A percentile compares a stretch with the other conserved stretches of the same genome.
Conservation (phyloP, 805 yeast species). For the Millerago galiae region DNA sequence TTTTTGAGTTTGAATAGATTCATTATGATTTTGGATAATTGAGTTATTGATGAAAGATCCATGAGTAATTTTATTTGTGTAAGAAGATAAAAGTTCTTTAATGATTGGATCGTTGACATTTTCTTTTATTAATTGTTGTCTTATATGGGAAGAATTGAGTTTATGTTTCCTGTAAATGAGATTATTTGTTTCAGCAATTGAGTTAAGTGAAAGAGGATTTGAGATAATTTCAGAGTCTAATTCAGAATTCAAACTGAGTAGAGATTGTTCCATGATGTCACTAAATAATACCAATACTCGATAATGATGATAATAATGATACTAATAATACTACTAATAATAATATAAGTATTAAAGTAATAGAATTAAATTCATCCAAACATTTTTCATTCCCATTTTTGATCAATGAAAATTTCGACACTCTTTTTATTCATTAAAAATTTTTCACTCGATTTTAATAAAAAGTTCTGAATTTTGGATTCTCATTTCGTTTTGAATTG, state of each 20-base stretch:
- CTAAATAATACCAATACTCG: too few species aligned
- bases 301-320: too few species aligned
- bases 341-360: too few species aligned
- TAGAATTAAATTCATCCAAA: too few species aligned
- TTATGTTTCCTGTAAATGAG: conserved; percentile 9
- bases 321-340: too few species aligned
- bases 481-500: background rate
- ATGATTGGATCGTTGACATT: background rate
- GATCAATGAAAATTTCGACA: too few species aligned
- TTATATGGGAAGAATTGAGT: conserved; percentile 5
- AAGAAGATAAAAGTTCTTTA: background rate
- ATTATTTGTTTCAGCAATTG: conserved; percentile 8
- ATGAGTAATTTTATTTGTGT: conserved; percentile 10
- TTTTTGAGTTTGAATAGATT: conserved; percentile 1
- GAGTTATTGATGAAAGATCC: conserved; percentile 7
- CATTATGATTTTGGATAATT: conserved; percentile 7
- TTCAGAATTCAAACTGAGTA: background rate
- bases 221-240: background rate
- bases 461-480: too few species aligned
- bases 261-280: background rate
- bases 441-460: too few species aligned
- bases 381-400: too few species aligned
- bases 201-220: conserved; percentile 1
- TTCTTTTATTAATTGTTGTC: background rate
- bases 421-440: too few species aligned